Evolutionary conservation across 441 rosid species (phyloP).

Genomic region (Rhodomyrtus psidioides): DNA sequence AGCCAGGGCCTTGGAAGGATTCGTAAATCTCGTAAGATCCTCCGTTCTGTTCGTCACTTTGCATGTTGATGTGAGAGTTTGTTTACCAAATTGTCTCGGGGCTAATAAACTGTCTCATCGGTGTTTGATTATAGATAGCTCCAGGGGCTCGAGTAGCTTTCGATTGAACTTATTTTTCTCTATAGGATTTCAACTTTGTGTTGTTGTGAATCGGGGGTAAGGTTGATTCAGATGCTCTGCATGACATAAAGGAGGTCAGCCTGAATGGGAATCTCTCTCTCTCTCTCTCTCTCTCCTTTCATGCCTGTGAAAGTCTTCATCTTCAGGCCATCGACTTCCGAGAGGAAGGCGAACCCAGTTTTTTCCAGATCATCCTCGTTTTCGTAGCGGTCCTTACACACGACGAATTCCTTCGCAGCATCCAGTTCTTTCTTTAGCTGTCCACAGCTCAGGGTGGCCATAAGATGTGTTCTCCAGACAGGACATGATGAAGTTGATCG

Average conservation of each 20-base stretch:
- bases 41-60: neutral
- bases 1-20: conserved; percentile 76
- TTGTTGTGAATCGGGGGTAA: neutral
- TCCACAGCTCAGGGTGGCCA: neutral
- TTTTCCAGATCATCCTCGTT: neutral
- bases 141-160: neutral
- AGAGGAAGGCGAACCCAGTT: neutral
- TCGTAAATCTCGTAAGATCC: conserved; percentile 70
- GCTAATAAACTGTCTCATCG: neutral
- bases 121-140: neutral
- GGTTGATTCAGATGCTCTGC: neutral
- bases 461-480: neutral
- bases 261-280: neutral
- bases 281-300: neutral
- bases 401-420: neutral
- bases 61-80: neutral
- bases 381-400: neutral
- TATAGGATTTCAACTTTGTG: neutral
- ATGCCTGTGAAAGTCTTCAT: neutral
- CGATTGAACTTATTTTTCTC: neutral
- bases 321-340: neutral
- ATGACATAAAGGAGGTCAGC: conserved; percentile 58
- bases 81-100: neutral
- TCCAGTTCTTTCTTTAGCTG: neutral
- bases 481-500: neutral